Base-by-base conservation (phyloP, 306 rosid genomes). In the Amphicarpaea edgeworthii region DNA sequence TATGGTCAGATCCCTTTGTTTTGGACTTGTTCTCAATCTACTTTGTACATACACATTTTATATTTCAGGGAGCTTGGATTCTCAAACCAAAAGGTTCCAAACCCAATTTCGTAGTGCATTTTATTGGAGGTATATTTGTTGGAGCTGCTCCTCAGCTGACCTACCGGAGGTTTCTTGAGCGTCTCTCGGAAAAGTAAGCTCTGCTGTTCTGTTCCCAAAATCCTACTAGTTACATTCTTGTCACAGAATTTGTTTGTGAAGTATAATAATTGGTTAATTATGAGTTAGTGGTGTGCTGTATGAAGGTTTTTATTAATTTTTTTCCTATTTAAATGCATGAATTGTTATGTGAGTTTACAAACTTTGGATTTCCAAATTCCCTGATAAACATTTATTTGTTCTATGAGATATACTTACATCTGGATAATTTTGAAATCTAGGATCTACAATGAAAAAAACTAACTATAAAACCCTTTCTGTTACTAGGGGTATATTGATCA, bases 141-240 rank as follows among this genome's bases (percentile, higher is more conserved):
- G 97, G 99, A 70, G 99, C 97, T 57, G 97, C 99, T 14, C 99
- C 99, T 78, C 99, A 92, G 86, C 97, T 95, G 73, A 83, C 99
- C 69, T 95, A 95, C 81, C 97, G 97, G 3, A 78, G 88, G 91
- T 95, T 92, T 85, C 91, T 95, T 40, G 97, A 95, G 88, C 87
- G 93, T 55, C 97, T 95, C 40, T 86, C 97, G 6, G 91, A 92
- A 82, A 86, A 78, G 97, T 92, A 83, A 83, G 97, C 60, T 60
- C 7, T 8, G 3, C 6, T 68, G 23, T 69, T 77, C 9, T 40
- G 67, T 30, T 70, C 1, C 4, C 2, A n/a, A 45, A 70, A 23
- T 40, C 46, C 41, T 14, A 7, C 0, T 0, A 34, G 65, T 71
- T 45, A 60, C 34, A 23, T 43, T 77, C 49, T 66, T 17, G 41